phyloP scores from a whole-genome alignment of 2,329 filamentous ascomycete species.

The Ceratocystiopsis sp. region DNA sequence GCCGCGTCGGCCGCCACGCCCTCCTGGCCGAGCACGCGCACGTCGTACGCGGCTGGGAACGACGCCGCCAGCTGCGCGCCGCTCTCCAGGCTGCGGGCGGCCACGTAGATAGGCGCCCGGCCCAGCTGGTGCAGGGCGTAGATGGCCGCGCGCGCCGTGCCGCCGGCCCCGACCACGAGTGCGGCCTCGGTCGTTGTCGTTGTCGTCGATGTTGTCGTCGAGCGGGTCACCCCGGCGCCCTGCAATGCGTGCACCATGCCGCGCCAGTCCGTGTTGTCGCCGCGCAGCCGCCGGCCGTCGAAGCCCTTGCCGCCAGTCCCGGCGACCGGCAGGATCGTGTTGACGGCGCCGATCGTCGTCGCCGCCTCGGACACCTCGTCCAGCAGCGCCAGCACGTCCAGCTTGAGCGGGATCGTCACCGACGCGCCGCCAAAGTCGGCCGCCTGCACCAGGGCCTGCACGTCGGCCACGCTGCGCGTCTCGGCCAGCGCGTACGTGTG shows the following conservation, averaged over 20 bases:
- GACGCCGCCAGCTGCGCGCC: conserved; percentile 48
- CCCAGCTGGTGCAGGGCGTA: conserved; percentile 73
- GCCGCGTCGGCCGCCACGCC: conserved; percentile 25
- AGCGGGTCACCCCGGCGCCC: conserved; percentile 37
- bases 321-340: conserved; percentile 61
- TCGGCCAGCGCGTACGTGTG: conserved; percentile 67
- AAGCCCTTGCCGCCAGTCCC: conserved; percentile 22
- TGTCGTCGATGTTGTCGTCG: conserved; percentile 7
- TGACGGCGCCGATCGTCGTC: conserved; percentile 74
- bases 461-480: conserved; percentile 45
- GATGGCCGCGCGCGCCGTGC: conserved; percentile 80
- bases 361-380: conserved; percentile 70
- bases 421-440: conserved; percentile 80
- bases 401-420: conserved; percentile 88
- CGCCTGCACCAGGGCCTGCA: conserved; percentile 48
- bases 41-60: conserved; percentile 58
- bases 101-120: conserved; percentile 72
- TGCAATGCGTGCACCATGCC: conserved; percentile 74
- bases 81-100: conserved; percentile 59
- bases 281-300: conserved; percentile 39
- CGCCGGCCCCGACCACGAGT: conserved; percentile 79
- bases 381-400: conserved; percentile 67
- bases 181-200: conserved; percentile 28
- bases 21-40: conserved; percentile 43
- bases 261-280: conserved; percentile 91